Evolutionary conservation across 1,284 basidiomycete genomes (phyloP).

Genomic region (Irpex rosettiformis): DNA sequence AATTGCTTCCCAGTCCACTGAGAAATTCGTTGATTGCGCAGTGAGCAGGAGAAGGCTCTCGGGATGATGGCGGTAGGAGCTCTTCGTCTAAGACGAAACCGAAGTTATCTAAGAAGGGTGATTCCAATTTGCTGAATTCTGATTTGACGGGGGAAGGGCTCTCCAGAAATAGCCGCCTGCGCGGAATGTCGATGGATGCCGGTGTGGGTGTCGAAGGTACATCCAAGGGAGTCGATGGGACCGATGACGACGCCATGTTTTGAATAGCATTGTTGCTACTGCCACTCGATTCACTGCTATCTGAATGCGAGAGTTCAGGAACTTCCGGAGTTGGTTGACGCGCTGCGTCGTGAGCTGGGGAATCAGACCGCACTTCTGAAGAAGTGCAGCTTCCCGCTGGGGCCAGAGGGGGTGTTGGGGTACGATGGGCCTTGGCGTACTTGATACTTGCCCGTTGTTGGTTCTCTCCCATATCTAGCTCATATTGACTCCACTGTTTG

Average conservation of each 20-base stretch:
- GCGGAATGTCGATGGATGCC: no score
- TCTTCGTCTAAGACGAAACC: no score
- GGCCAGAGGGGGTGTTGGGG: no score
- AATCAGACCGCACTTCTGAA: neutral
- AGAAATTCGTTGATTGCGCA: neutral
- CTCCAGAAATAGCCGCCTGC: neutral
- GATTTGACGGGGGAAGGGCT: neutral
- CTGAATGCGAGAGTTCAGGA: neutral
- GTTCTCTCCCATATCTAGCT: no score
- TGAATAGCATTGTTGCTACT: neutral
- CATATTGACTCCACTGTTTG: no score
- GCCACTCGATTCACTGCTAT: neutral
- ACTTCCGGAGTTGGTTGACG: no score
- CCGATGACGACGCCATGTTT: neutral
- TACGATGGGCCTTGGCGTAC: no score
- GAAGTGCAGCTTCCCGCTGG: neutral
- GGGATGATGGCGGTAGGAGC: no score
- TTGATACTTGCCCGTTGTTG: no score
- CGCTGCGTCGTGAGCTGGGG: neutral
- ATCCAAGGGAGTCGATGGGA: neutral
- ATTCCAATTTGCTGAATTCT: neutral
- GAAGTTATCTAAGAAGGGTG: no score
- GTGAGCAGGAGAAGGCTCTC: neutral
- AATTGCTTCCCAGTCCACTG: neutral
- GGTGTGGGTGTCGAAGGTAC: no score